Evolutionary conservation across 2,329 filamentous ascomycete species (phyloP), one percentile per base, ranked within the genome.

Genomic region (Colletotrichum filicis): DNA sequence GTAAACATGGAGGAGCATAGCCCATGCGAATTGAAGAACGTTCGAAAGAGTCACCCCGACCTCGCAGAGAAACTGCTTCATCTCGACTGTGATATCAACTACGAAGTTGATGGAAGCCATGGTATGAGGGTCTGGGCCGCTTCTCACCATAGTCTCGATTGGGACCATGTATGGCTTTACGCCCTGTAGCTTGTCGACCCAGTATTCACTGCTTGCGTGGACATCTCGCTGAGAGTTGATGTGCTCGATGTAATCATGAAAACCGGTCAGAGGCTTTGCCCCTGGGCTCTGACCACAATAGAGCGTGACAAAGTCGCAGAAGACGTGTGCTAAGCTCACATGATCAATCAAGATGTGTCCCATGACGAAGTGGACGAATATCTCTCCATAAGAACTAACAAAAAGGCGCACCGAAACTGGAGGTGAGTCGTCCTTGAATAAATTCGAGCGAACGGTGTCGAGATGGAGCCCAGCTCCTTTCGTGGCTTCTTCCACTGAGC

Each of bases 311-410:
- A 65, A 73, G 11, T 70, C 66, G 1, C n/a, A 19, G 1, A 69
- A 60, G 14, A 73, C 46, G 55, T 70, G 66, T 19, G 22, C n/a
- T 9, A 73, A 30, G 46, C 70, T 73, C 11, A 73, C 70, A 19
- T 73, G 70, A 42, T 73, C 70, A 14, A 73, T 68, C 4, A 65
- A 30, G 0, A 73, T 53, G 4, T 73, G 70, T 0, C 37, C 66
- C 59, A 73, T 69, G 8, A 69, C 30, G 1, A 73, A 49, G 16
- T 73, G 70, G 2, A 64, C 24, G 0, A 59, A 72, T 2, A 35
- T 24, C 0, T 35, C 8, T 0, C 32, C 30, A 4, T 55, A 14
- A 8, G 24, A 6, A 8, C 37, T 32, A 24, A 67, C 28, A 8
- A 64, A 63, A 1, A 73, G 26, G 1, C 70, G n/a, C 0, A 69